phyloP scores from a whole-genome alignment of 352 stramenopile species.

The Salisapilia sapeloensis region DNA sequence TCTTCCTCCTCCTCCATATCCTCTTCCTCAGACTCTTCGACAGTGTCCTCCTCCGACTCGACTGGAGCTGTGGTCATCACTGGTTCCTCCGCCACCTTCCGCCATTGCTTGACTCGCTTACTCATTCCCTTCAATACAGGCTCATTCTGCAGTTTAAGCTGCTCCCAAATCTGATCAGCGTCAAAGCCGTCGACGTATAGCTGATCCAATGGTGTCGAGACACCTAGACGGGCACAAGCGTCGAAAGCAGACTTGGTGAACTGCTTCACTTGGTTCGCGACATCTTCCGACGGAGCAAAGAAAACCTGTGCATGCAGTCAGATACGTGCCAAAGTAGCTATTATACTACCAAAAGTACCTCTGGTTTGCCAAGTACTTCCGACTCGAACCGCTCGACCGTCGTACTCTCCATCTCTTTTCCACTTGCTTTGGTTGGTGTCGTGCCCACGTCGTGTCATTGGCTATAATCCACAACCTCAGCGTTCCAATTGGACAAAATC shows the following conservation, averaged over 20 bases:
- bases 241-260: constrained; percentile 76
- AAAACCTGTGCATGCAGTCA: constrained; percentile 59
- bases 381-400: too few species aligned
- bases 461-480: too few species aligned
- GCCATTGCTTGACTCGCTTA: constrained; percentile 59
- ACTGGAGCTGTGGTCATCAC: not conserved
- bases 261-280: constrained; percentile 39
- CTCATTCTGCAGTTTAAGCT: constrained; percentile 67
- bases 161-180: constrained; percentile 73
- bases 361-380: too few species aligned
- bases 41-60: constrained; percentile 12
- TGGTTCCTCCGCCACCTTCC: constrained; percentile 37
- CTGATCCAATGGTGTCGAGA: constrained; percentile 35
- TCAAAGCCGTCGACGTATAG: constrained; percentile 74
- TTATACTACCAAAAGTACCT: not conserved
- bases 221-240: constrained; percentile 34
- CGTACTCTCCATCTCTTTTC: too few species aligned
- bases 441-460: too few species aligned
- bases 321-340: not conserved
- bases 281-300: constrained; percentile 52
- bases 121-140: constrained; percentile 46
- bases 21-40: constrained; percentile 9
- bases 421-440: too few species aligned
- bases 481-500: too few species aligned
- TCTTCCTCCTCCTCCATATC: constrained; percentile 7